Conservation (phyloP, 176 grass and related monocot genomes). For the Dactylis glomerata region DNA sequence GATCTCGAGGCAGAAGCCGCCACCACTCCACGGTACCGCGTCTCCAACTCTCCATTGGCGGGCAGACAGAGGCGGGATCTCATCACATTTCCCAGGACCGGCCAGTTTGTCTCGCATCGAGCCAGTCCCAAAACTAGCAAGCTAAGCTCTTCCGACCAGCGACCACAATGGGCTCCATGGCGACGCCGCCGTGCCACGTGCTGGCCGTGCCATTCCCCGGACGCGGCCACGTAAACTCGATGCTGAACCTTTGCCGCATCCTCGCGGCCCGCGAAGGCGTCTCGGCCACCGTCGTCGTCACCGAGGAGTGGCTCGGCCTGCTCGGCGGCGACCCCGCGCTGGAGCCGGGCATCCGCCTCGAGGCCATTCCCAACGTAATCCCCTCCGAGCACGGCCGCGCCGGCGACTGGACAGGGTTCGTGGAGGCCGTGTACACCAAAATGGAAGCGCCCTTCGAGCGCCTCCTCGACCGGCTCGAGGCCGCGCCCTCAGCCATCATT, state of each 20-base stretch:
- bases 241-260: conserved; percentile 60
- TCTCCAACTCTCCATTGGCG: background rate
- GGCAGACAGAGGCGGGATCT: background rate
- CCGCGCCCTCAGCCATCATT: conserved; percentile 13
- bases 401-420: conserved; percentile 28
- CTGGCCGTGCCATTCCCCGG: conserved; percentile 55
- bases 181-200: conserved; percentile 30
- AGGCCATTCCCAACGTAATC: conserved; percentile 41
- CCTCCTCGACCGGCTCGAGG: conserved; percentile 27
- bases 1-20: background rate
- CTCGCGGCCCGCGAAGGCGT: conserved; percentile 39
- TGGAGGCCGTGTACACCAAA: conserved; percentile 31
- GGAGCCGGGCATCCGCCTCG: background rate
- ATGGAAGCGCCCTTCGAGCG: conserved; percentile 35
- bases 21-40: background rate
- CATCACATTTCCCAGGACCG: background rate
- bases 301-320: conserved; percentile 61
- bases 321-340: conserved; percentile 19
- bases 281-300: conserved; percentile 16
- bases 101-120: background rate
- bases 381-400: conserved; percentile 39
- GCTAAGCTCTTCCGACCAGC: background rate
- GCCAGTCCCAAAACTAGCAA: background rate
- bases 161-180: background rate
- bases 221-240: conserved; percentile 65